Conservation (phyloP, 2,329 filamentous ascomycete genomes). For the Penicillium capsulatum region DNA sequence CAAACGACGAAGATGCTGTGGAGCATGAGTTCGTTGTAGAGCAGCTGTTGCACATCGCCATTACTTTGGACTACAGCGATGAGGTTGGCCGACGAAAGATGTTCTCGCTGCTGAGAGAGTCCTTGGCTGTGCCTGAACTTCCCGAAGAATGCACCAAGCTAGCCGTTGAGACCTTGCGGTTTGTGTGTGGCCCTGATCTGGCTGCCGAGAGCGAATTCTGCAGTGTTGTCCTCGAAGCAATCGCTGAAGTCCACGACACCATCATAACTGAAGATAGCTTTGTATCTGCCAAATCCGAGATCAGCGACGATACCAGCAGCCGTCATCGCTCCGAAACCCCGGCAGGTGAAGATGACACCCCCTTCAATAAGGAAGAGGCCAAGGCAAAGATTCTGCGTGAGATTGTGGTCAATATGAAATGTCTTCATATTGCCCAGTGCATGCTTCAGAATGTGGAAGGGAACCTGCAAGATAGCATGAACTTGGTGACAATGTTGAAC, state of each 20-base stretch:
- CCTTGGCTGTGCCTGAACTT: conserved; percentile 77
- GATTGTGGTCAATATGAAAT: conserved; percentile 98
- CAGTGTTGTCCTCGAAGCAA: conserved; percentile 71
- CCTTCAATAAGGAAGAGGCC: conserved; percentile 52
- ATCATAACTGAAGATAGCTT: conserved; percentile 81
- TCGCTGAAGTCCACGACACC: conserved; percentile 93
- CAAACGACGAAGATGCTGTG: conserved; percentile 73
- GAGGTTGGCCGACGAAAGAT: conserved; percentile 94
- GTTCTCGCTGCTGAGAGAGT: conserved; percentile 84
- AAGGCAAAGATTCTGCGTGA: conserved; percentile 72
- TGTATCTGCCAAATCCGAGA: conserved; percentile 83
- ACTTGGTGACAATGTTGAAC: conserved; percentile 96
- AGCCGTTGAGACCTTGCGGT: conserved; percentile 72
- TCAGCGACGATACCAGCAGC: conserved; percentile 61
- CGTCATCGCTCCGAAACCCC: conserved; percentile 43
- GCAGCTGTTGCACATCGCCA: conserved; percentile 85
- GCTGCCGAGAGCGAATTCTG: conserved; percentile 50
- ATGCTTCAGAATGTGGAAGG: conserved; percentile 92
- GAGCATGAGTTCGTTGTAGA: conserved; percentile 95
- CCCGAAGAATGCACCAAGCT: conserved; percentile 92
- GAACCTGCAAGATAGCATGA: conserved; percentile 80
- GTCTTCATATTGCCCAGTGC: conserved; percentile 92
- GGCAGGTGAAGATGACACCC: conserved; percentile 54
- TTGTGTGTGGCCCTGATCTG: conserved; percentile 66
- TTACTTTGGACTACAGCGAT: conserved; percentile 94